Percentiles rank a stretch among this genome's conserved stretches.
Evolutionary conservation across 352 stramenopile genomes (phyloP).

Genomic region (Globisporangium polare): DNA sequence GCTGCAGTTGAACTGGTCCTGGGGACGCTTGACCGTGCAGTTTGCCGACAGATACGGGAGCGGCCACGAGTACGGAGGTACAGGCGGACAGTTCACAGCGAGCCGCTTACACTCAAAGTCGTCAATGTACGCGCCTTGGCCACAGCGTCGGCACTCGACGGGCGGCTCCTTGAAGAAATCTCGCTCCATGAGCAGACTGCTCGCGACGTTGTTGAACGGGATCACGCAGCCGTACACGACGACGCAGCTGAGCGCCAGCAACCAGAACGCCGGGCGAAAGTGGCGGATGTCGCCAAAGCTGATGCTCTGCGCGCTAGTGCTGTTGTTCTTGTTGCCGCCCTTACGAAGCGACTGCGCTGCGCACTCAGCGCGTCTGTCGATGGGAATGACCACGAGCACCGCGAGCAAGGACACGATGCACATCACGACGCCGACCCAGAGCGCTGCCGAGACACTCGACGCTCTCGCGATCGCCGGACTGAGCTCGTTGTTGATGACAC

Average conservation of each 20-base stretch:
- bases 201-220: conserved; percentile 93
- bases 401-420: conserved; percentile 64
- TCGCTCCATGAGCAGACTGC: conserved; percentile 89
- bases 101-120: conserved; percentile 53
- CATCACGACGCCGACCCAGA: conserved; percentile 88
- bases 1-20: conserved; percentile 59
- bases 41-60: conserved; percentile 64
- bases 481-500: conserved; percentile 91
- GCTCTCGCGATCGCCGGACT: conserved; percentile 75
- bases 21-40: conserved; percentile 59
- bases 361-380: conserved; percentile 69
- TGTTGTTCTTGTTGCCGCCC: conserved; percentile 16
- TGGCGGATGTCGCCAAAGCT: conserved; percentile 72
- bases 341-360: conserved; percentile 11
- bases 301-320: conserved; percentile 36
- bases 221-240: conserved; percentile 93
- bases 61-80: conserved; percentile 73
- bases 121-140: conserved; percentile 44
- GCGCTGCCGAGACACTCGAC: conserved; percentile 58
- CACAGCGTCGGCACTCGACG: conserved; percentile 43
- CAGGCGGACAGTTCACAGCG: conserved; percentile 41
- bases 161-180: conserved; percentile 83
- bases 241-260: conserved; percentile 87
- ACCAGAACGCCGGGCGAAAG: conserved; percentile 86
- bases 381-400: conserved; percentile 70